Conservation (phyloP, 2,329 filamentous ascomycete species). For the Akanthomyces muscarius region DNA sequence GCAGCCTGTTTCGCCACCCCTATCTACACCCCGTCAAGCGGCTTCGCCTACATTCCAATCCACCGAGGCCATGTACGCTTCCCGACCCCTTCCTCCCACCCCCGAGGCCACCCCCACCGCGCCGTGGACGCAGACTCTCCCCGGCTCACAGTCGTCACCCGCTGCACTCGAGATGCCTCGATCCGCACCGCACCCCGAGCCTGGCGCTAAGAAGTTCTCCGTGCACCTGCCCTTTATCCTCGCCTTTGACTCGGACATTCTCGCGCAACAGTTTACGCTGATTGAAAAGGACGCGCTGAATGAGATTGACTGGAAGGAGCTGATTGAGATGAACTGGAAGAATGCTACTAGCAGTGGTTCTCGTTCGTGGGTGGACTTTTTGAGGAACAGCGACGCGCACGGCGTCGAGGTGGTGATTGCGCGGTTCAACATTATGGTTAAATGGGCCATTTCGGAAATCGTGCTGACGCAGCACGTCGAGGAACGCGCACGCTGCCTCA, state of each 20-base stretch:
- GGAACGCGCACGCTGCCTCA: slow-evolving; percentile 71
- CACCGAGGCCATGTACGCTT: slow-evolving; percentile 9
- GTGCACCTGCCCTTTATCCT: slow-evolving; percentile 75
- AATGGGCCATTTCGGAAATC: slow-evolving; percentile 78
- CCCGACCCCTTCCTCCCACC: slow-evolving; percentile 45
- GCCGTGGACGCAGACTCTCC: slow-evolving; percentile 30
- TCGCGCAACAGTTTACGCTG: slow-evolving; percentile 79
- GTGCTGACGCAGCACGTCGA: slow-evolving; percentile 68
- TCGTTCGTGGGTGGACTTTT: slow-evolving; percentile 77
- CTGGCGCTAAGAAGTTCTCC: slow-evolving; percentile 37
- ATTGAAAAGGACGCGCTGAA: slow-evolving; percentile 83
- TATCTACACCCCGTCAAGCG: slow-evolving; percentile 14
- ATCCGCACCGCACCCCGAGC: slow-evolving; percentile 31
- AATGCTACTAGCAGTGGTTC: slow-evolving; percentile 60
- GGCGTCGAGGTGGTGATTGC: slow-evolving; percentile 82
- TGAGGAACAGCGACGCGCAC: slow-evolving; percentile 65
- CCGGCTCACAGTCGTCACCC: slow-evolving; percentile 1
- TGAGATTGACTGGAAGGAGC: slow-evolving; percentile 83
- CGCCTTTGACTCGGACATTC: slow-evolving; percentile 71
- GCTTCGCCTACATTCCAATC: slow-evolving; percentile 5
- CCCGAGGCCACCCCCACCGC: slow-evolving; percentile 47
- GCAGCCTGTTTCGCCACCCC: slow-evolving; percentile 12
- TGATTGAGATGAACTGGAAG: slow-evolving; percentile 81
- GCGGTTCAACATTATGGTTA: slow-evolving; percentile 83
- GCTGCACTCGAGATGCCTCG: slow-evolving; percentile 29